Percentiles rank a stretch among this genome's conserved stretches.
Evolutionary conservation across 2,329 filamentous ascomycete genomes (phyloP).

Genomic region (Chrysoporthe austroafricana): DNA sequence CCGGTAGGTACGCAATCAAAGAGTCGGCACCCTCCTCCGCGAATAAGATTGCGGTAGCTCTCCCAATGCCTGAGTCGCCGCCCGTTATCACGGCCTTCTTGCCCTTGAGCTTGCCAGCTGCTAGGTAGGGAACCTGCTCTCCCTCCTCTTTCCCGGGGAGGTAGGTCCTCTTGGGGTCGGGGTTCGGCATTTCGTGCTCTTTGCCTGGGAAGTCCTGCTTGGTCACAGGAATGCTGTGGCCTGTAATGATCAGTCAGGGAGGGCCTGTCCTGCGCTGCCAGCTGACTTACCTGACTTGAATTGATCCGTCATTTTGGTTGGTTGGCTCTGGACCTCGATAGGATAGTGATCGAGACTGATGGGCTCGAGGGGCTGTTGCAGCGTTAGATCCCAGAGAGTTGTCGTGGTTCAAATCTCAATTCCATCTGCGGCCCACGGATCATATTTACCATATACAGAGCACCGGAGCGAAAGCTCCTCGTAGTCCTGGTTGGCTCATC

Average conservation of each 20-base stretch:
- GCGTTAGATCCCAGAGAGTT: neutral
- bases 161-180: conserved; percentile 51
- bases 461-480: conserved; percentile 18
- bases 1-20: conserved; percentile 73
- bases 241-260: conserved; percentile 31
- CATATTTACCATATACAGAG: neutral
- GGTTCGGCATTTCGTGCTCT: conserved; percentile 51
- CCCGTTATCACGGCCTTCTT: conserved; percentile 81
- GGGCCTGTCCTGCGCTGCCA: neutral
- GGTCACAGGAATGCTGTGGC: conserved; percentile 45
- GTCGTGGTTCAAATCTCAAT: neutral
- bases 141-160: conserved; percentile 53
- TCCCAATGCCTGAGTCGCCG: conserved; percentile 79
- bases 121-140: conserved; percentile 71
- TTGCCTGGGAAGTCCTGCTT: conserved; percentile 48
- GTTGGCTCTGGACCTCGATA: neutral
- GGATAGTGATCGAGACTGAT: neutral
- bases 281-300: conserved; percentile 40
- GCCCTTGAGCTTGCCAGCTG: conserved; percentile 74
- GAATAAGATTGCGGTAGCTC: conserved; percentile 75
- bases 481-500: neutral
- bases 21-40: conserved; percentile 80
- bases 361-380: neutral
- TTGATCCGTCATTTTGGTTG: conserved; percentile 37
- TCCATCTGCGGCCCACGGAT: neutral